A percentile compares a stretch with the other conserved stretches of the same genome.
Evolutionary conservation across 345 rosid species (phyloP).

Genomic region (Clausena lansium): DNA sequence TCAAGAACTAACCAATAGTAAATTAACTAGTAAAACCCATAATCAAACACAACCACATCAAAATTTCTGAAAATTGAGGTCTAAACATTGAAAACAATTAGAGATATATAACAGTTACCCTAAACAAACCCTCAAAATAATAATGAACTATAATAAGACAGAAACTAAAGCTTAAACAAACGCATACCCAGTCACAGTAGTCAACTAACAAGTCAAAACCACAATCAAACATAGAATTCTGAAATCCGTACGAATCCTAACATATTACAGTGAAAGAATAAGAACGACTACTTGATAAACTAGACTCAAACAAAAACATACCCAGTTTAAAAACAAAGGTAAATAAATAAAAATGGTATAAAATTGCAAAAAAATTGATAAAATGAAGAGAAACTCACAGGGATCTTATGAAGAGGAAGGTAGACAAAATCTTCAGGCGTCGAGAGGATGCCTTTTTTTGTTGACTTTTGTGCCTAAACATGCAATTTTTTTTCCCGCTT

Average conservation of each 20-base stretch:
- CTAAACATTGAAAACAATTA: not conserved
- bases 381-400: too few relatives aligned
- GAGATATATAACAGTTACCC: not conserved
- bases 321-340: not conserved
- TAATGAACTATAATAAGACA: not conserved
- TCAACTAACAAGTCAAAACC: not conserved
- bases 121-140: not conserved
- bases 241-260: too few relatives aligned
- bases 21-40: not conserved
- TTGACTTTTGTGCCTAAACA: conserved; percentile 30
- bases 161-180: not conserved
- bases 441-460: conserved; percentile 97
- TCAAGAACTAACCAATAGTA: not conserved
- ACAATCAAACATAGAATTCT: not conserved
- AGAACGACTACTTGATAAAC: not conserved
- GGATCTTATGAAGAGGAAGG: too few relatives aligned
- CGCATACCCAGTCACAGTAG: not conserved
- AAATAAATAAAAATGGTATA: conserved; percentile 3
- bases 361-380: too few relatives aligned
- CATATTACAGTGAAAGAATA: too few relatives aligned
- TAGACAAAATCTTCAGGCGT: conserved; percentile 94
- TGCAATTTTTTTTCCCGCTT: not conserved
- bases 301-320: conserved; percentile 12
- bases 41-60: not conserved
- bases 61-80: not conserved